A percentile compares a stretch with the other conserved stretches of the same genome.
Evolutionary conservation across 2,329 filamentous ascomycete genomes (phyloP).

Genomic region (Talaromyces rugulosus): DNA sequence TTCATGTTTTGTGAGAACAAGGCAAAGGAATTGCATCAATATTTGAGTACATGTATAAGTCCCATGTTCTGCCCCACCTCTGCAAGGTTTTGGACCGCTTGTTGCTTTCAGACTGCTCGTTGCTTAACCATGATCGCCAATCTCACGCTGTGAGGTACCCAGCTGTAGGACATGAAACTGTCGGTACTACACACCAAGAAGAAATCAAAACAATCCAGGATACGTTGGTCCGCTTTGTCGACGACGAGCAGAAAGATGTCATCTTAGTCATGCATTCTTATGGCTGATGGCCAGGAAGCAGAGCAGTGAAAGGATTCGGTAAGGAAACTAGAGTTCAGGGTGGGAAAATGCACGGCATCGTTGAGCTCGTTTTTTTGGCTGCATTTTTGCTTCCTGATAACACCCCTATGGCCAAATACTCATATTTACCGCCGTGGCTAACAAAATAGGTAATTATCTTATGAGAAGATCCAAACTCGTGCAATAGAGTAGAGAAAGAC

Average conservation of each 20-base stretch:
- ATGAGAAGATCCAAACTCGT: too few species aligned
- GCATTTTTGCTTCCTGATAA: conserved; percentile 4
- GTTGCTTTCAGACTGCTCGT: too few species aligned
- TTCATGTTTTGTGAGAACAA: too few species aligned
- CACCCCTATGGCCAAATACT: background rate
- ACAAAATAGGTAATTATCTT: background rate
- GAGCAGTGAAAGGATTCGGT: conserved; percentile 3
- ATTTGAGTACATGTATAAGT: too few species aligned
- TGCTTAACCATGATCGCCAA: background rate
- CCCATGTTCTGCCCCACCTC: too few species aligned
- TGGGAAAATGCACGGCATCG: background rate
- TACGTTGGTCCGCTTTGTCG: background rate
- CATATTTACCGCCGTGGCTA: conserved; percentile 1
- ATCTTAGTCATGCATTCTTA: conserved; percentile 4
- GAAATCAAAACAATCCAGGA: conserved; percentile 1
- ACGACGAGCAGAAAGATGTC: background rate
- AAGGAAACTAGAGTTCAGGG: background rate
- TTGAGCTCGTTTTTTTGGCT: background rate
- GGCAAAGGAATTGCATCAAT: too few species aligned
- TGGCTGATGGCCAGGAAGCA: conserved; percentile 2
- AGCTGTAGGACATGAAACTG: background rate
- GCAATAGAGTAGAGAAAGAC: background rate
- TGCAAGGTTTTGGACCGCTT: too few species aligned
- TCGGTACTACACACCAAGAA: background rate
- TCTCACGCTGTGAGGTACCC: background rate